phyloP scores from a whole-genome alignment of 106 monocot genomes.

The Allium sativum region DNA sequence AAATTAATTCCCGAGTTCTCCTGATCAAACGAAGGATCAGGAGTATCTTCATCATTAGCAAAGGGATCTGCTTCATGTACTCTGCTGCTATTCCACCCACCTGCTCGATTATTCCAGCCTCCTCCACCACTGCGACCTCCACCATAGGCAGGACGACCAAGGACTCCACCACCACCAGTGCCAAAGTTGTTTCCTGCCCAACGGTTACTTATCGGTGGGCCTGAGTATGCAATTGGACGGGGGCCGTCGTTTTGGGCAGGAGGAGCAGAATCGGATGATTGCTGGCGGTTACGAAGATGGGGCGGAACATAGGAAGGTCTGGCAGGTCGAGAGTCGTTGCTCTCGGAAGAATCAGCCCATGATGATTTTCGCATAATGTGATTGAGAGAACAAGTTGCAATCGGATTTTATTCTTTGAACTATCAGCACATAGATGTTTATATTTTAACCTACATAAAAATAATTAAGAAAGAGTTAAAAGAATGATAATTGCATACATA shows the following conservation, averaged over 20 bases:
- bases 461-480: too few relatives aligned
- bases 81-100: conserved; percentile 49
- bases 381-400: background rate
- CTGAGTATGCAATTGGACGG: background rate
- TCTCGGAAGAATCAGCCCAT: conserved; percentile 48
- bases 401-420: too few relatives aligned
- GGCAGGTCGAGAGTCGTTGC: conserved; percentile 16
- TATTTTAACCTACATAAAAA: too few relatives aligned
- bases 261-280: conserved; percentile 7
- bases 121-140: conserved; percentile 19
- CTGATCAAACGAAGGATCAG: conserved; percentile 18
- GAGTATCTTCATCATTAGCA: conserved; percentile 18
- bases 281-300: conserved; percentile 42
- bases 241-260: conserved; percentile 3
- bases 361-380: conserved; percentile 33
- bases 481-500: too few relatives aligned
- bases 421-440: too few relatives aligned
- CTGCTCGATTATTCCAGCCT: conserved; percentile 43
- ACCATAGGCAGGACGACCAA: conserved; percentile 10
- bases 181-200: conserved; percentile 3
- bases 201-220: conserved; percentile 13
- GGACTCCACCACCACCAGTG: conserved; percentile 12
- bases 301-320: conserved; percentile 59
- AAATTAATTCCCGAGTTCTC: conserved; percentile 82
- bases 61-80: conserved; percentile 51